Evolutionary conservation across 164 flowering plant genomes (phyloP).

Genomic region (Macadamia integrifolia): DNA sequence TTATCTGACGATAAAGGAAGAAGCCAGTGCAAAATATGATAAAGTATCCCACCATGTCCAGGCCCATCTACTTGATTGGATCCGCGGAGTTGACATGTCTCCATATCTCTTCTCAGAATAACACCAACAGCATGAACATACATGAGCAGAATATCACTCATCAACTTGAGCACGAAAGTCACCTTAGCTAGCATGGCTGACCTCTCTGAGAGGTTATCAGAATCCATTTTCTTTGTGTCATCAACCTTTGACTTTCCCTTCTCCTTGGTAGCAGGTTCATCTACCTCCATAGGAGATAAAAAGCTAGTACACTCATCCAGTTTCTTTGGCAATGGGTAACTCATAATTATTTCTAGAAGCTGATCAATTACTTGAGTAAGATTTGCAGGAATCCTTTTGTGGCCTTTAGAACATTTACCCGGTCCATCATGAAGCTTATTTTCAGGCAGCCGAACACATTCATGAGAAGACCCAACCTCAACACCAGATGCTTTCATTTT

Average conservation of each 20-base stretch:
- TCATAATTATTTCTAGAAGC: slow-evolving; percentile 69
- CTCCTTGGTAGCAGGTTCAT: slow-evolving; percentile 54
- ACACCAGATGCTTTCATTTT: slow-evolving; percentile 46
- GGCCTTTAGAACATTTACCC: slow-evolving; percentile 61
- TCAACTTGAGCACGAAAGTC: slow-evolving; percentile 77
- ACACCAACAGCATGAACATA: slow-evolving; percentile 75
- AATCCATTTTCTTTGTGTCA: slow-evolving; percentile 40
- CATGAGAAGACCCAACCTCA: slow-evolving; percentile 61
- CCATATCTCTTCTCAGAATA: slow-evolving; percentile 66
- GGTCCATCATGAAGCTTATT: slow-evolving; percentile 58
- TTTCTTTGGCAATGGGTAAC: slow-evolving; percentile 34
- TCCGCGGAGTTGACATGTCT: slow-evolving; percentile 50
- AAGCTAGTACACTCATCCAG: slow-evolving; percentile 31
- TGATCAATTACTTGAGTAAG: slow-evolving; percentile 79
- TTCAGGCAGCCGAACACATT: slow-evolving; percentile 60
- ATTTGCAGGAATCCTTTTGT: slow-evolving; percentile 71
- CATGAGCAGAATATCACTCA: slow-evolving; percentile 88
- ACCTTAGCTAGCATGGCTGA: slow-evolving; percentile 78
- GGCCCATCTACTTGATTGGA: slow-evolving; percentile 39
- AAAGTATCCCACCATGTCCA: slow-evolving; percentile 60
- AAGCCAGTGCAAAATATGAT: slow-evolving; percentile 68
- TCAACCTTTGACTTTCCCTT: slow-evolving; percentile 89
- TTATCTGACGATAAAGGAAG: slow-evolving; percentile 62
- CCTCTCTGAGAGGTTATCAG: slow-evolving; percentile 43
- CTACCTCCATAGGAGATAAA: slow-evolving; percentile 62